Evolutionary conservation across 306 rosid genomes (phyloP).

Genomic region (Ceratonia siliqua): DNA sequence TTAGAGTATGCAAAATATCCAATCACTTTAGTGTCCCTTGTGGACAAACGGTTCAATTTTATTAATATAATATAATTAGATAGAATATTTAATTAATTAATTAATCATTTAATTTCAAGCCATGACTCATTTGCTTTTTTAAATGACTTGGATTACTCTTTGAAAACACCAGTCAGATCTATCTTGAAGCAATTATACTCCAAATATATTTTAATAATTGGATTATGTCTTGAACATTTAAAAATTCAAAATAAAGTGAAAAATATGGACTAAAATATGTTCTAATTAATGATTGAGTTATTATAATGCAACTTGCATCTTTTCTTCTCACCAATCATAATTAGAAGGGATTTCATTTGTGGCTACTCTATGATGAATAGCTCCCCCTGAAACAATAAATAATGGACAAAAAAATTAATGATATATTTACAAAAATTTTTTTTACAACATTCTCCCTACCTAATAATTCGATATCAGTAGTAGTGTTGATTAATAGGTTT

Average conservation of each 20-base stretch:
- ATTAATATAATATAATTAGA: too few relatives aligned
- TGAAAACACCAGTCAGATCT: background rate
- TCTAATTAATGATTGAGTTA: constrained; percentile 31
- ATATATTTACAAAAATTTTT: too few relatives aligned
- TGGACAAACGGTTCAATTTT: too few relatives aligned
- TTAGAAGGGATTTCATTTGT: constrained; percentile 25
- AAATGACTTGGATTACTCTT: background rate
- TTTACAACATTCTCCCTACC: too few relatives aligned
- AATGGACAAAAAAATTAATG: too few relatives aligned
- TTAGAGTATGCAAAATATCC: too few relatives aligned
- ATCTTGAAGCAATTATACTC: background rate
- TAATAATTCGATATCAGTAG: too few relatives aligned
- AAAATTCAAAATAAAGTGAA: background rate
- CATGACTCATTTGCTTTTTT: background rate
- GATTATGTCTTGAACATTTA: background rate
- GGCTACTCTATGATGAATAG: constrained; percentile 25
- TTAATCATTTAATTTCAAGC: background rate
- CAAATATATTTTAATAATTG: background rate
- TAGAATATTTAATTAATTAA: too few relatives aligned
- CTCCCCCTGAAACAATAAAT: constrained; percentile 14
- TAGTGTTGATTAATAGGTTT: too few relatives aligned
- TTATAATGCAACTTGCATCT: constrained; percentile 43
- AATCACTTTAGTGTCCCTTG: too few relatives aligned
- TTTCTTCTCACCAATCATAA: constrained; percentile 46
- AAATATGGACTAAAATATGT: background rate